phyloP scores from a whole-genome alignment of 2,329 filamentous ascomycete species.

The Aspergillus eucalypticola region DNA sequence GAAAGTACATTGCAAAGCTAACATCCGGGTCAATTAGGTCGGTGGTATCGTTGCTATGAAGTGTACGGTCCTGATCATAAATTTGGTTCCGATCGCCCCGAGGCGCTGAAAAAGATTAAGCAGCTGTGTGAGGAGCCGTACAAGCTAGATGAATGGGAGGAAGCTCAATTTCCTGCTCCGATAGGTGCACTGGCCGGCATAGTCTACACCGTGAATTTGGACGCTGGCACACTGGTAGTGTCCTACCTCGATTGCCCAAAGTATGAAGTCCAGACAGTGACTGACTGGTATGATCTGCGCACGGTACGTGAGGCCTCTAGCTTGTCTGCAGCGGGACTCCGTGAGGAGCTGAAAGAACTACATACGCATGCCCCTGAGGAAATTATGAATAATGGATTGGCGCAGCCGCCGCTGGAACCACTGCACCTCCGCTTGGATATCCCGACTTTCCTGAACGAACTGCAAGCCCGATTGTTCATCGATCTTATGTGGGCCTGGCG shows the following conservation, averaged over 20 bases:
- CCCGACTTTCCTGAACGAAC: constrained; percentile 19
- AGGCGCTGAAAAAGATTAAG: neutral
- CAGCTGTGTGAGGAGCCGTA: constrained; percentile 7
- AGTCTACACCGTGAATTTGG: constrained; percentile 26
- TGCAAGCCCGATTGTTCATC: constrained; percentile 20
- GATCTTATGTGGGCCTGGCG: constrained; percentile 28
- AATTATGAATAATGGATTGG: neutral
- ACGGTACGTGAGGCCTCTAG: neutral
- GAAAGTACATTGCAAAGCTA: neutral
- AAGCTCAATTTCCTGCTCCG: constrained; percentile 23
- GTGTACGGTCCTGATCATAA: too few relatives aligned
- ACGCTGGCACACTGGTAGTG: constrained; percentile 20
- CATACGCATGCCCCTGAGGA: neutral
- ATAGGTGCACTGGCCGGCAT: too few relatives aligned
- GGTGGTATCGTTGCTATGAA: constrained; percentile 24
- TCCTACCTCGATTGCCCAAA: constrained; percentile 11
- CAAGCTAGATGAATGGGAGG: constrained; percentile 23
- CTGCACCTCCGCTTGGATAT: too few relatives aligned
- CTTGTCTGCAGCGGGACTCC: neutral
- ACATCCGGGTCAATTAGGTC: neutral
- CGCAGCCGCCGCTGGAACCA: neutral
- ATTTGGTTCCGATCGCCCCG: neutral
- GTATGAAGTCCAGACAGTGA: neutral
- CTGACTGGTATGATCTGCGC: constrained; percentile 5
- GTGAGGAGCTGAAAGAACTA: neutral